phyloP scores from a whole-genome alignment of 164 flowering plant genomes.

The Malania oleifera region DNA sequence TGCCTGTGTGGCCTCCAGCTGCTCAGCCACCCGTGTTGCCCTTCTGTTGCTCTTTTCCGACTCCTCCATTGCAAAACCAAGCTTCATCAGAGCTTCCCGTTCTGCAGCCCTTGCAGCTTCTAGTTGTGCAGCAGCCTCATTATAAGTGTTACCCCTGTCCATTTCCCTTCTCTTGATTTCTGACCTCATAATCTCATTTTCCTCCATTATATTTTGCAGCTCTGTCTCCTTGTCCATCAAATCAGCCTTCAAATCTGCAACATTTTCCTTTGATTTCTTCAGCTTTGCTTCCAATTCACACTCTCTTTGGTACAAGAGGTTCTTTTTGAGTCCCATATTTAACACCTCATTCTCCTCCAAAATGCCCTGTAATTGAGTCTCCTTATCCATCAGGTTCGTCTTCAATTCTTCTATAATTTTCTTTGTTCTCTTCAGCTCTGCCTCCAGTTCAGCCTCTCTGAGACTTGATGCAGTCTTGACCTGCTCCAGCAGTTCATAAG shows the following conservation, averaged over 20 bases:
- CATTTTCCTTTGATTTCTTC: conserved; percentile 26
- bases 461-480: conserved; percentile 28
- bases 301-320: conserved; percentile 25
- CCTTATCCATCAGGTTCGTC: conserved; percentile 75
- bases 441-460: conserved; percentile 50
- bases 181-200: conserved; percentile 58
- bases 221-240: conserved; percentile 74
- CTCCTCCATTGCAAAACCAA: conserved; percentile 54
- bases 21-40: conserved; percentile 54
- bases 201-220: conserved; percentile 50
- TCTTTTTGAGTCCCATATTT: conserved; percentile 32
- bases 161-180: conserved; percentile 39
- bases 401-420: conserved; percentile 53
- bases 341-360: conserved; percentile 68
- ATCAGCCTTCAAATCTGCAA: conserved; percentile 45
- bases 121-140: conserved; percentile 26
- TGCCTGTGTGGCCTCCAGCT: conserved; percentile 73
- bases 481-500: conserved; percentile 46
- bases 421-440: conserved; percentile 36
- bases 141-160: conserved; percentile 20
- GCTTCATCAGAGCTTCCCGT: conserved; percentile 55
- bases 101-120: conserved; percentile 54
- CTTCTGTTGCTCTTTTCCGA: conserved; percentile 53
- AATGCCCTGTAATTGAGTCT: conserved; percentile 67
- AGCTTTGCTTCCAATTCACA: conserved; percentile 37